Percentiles rank a stretch among this genome's conserved stretches.
phyloP scores from a whole-genome alignment of 495 filamentous ascomycete genomes.

The Hypoxylon lienhwacheense region DNA sequence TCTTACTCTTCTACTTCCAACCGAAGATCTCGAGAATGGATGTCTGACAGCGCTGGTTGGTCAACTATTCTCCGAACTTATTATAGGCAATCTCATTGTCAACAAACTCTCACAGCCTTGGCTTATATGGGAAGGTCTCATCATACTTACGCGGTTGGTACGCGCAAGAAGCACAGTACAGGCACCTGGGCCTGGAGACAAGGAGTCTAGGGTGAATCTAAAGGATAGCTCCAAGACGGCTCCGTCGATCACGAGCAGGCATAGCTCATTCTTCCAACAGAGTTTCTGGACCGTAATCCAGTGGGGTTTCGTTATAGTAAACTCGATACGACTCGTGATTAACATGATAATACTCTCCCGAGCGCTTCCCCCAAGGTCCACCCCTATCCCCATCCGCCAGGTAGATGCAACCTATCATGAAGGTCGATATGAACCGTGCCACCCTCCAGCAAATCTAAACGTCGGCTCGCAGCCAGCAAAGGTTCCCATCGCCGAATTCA shows the following conservation, averaged over 20 bases:
- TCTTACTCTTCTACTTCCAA: slow-evolving; percentile 81
- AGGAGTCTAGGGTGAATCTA: slow-evolving; percentile 20
- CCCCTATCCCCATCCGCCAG: slow-evolving; percentile 9
- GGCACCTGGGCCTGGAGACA: slow-evolving; percentile 26
- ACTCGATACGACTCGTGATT: slow-evolving; percentile 64
- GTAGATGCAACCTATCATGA: slow-evolving; percentile 15
- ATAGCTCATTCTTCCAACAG: slow-evolving; percentile 40
- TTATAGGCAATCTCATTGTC: slow-evolving; percentile 75
- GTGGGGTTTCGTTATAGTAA: slow-evolving; percentile 64
- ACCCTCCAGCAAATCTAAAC: slow-evolving; percentile 6
- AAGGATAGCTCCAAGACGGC: slow-evolving; percentile 32
- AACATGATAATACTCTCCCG: slow-evolving; percentile 52
- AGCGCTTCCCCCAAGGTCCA: slow-evolving; percentile 49
- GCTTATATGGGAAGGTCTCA: slow-evolving; percentile 80
- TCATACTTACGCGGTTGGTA: slow-evolving; percentile 50
- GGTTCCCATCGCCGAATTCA: slow-evolving; percentile 74
- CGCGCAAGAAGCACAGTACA: slow-evolving; percentile 16
- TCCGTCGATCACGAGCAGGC: slow-evolving; percentile 38
- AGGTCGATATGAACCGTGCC: slow-evolving; percentile 13
- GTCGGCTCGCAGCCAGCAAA: slow-evolving; percentile 44
- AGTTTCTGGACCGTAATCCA: slow-evolving; percentile 73
- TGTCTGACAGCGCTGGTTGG: slow-evolving; percentile 79
- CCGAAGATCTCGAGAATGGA: slow-evolving; percentile 85
- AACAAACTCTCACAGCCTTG: slow-evolving; percentile 79
- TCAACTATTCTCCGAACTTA: slow-evolving; percentile 83